Evolutionary conservation across 192 early-diverging fungal genomes (phyloP).

Genomic region (Chytriomyces hyalinus): DNA sequence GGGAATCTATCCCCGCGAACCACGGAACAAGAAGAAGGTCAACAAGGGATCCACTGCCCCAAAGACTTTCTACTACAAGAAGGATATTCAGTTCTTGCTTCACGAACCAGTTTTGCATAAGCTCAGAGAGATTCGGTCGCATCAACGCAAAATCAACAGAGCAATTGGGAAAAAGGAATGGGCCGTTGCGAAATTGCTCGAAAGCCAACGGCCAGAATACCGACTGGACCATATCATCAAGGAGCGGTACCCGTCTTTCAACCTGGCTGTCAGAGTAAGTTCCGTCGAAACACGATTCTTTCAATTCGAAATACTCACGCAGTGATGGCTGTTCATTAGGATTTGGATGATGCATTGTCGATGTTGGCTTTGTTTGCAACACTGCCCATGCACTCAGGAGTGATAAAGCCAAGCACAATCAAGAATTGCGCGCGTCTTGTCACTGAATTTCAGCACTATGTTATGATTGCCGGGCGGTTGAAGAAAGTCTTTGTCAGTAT

Average conservation of each 20-base stretch:
- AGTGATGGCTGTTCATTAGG: slow-evolving; percentile 52
- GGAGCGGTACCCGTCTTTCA: slow-evolving; percentile 67
- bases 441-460: slow-evolving; percentile 94
- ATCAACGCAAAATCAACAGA: slow-evolving; percentile 84
- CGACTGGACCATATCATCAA: slow-evolving; percentile 92
- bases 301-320: no score
- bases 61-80: slow-evolving; percentile 88
- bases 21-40: slow-evolving; percentile 91
- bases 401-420: slow-evolving; percentile 41
- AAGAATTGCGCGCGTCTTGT: slow-evolving; percentile 75
- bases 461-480: slow-evolving; percentile 77
- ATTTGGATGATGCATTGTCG: slow-evolving; percentile 97
- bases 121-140: slow-evolving; percentile 91
- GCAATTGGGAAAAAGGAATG: slow-evolving; percentile 83
- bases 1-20: slow-evolving; percentile 97
- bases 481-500: slow-evolving; percentile 94
- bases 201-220: slow-evolving; percentile 81
- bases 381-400: slow-evolving; percentile 75
- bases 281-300: background rate
- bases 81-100: slow-evolving; percentile 93
- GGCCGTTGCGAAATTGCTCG: slow-evolving; percentile 73
- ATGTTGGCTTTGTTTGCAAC: slow-evolving; percentile 94
- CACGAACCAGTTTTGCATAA: slow-evolving; percentile 93
- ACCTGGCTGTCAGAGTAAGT: slow-evolving; percentile 27
- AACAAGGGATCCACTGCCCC: slow-evolving; percentile 87